Conservation (phyloP, 1,284 basidiomycete genomes). For the Moesziomyces aphidis region DNA sequence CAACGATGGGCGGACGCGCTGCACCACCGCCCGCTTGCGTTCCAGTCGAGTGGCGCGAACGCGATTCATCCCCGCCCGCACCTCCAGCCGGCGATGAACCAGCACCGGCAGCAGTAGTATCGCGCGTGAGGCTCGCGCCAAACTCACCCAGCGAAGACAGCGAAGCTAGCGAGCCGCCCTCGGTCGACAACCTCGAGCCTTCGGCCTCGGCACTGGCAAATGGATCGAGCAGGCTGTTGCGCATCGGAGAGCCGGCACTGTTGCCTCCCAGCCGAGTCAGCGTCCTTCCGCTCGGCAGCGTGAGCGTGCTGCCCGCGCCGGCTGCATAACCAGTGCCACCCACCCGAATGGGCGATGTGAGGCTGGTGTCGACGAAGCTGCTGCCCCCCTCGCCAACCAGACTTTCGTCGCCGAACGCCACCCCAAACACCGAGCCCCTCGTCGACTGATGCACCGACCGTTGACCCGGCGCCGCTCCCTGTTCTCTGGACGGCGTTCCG, state of each 20-base stretch:
- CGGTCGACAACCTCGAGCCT: neutral
- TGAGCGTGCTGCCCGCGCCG: conserved; percentile 25
- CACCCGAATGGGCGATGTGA: conserved; percentile 30
- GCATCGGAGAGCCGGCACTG: conserved; percentile 4
- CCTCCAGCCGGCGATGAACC: neutral
- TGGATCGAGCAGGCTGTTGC: neutral
- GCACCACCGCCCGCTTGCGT: neutral
- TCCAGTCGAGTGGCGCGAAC: too few relatives aligned
- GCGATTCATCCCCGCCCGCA: neutral
- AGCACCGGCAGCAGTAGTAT: neutral
- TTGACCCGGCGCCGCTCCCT: conserved; percentile 1
- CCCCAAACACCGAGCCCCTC: conserved; percentile 11
- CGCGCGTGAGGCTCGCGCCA: neutral
- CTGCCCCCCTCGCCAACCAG: conserved; percentile 7
- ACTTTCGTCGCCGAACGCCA: conserved; percentile 4
- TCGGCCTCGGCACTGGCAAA: neutral
- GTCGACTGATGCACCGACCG: conserved; percentile 3
- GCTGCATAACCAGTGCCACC: conserved; percentile 6
- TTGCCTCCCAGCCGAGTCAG: conserved; percentile 23
- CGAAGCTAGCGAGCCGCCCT: neutral
- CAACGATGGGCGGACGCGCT: conserved; percentile 13
- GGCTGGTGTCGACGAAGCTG: conserved; percentile 39
- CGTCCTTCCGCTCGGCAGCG: conserved; percentile 29
- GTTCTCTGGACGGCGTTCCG: conserved; percentile 9
- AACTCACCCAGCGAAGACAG: conserved; percentile 10